Evolutionary conservation across 176 grass and related monocot genomes (phyloP).

Genomic region (Hordeum marinum): DNA sequence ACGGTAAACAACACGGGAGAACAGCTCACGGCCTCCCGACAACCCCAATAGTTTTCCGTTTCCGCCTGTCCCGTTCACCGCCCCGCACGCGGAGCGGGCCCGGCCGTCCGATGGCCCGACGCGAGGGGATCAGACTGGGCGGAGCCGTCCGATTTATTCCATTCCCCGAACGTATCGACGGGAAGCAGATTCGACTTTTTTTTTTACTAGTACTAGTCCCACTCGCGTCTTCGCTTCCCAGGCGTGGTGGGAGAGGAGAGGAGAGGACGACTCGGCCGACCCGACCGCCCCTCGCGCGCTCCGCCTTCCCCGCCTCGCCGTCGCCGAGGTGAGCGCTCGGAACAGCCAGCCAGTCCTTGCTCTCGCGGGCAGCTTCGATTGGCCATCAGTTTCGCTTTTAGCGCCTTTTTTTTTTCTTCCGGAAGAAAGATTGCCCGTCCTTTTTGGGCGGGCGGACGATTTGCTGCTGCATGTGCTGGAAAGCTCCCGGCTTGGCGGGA

Average conservation of each 20-base stretch:
- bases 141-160: slow-evolving; percentile 12
- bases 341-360: background rate
- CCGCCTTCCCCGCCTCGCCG: slow-evolving; percentile 15
- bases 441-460: too few species aligned
- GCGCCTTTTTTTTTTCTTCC: background rate
- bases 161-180: background rate
- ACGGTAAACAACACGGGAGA: background rate
- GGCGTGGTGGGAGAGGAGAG: background rate
- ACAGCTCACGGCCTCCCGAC: slow-evolving; percentile 27
- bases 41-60: background rate
- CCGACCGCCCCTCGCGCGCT: background rate
- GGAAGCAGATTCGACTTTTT: background rate
- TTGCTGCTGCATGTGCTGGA: background rate
- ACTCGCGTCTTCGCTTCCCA: background rate
- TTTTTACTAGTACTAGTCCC: background rate
- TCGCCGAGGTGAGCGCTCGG: slow-evolving; percentile 37
- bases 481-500: background rate
- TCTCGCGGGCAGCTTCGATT: background rate
- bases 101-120: background rate
- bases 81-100: background rate
- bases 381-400: background rate
- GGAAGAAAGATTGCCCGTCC: background rate
- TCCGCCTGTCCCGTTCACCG: background rate
- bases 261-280: background rate
- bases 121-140: background rate